Conservation (phyloP, 2,329 filamentous ascomycete species). For the Sordariomycetes sp. region DNA sequence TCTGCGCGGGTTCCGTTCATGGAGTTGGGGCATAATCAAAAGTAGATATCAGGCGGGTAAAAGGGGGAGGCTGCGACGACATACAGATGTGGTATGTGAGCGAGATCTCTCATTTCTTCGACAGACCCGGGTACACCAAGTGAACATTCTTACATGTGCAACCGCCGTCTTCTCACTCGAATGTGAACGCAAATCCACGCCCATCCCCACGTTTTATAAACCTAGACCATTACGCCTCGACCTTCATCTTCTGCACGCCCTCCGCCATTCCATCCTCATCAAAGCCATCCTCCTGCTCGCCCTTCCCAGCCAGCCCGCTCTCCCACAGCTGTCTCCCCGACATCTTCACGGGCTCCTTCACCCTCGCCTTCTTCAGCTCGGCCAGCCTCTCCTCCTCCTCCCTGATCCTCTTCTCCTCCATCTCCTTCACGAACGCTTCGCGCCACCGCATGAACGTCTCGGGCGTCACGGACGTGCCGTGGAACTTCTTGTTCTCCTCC, state of each 20-base stretch:
- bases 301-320: constrained; percentile 57
- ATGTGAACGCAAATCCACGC: background rate
- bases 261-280: constrained; percentile 48
- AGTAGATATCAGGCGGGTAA: background rate
- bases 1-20: background rate
- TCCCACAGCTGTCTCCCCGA: constrained; percentile 74
- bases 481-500: constrained; percentile 94
- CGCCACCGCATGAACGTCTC: constrained; percentile 82
- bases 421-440: constrained; percentile 65
- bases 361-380: constrained; percentile 68
- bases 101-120: background rate
- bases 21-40: constrained; percentile 1
- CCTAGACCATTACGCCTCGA: constrained; percentile 34
- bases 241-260: constrained; percentile 60
- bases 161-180: background rate
- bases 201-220: background rate
- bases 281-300: constrained; percentile 56
- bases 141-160: background rate
- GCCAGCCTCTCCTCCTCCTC: constrained; percentile 71
- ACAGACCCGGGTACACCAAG: background rate
- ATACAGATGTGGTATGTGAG: background rate
- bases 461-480: constrained; percentile 77
- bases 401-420: constrained; percentile 59
- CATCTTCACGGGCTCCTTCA: constrained; percentile 63
- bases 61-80: background rate